These are phyloP conservation scores for Gossypium thurberi DNA, from an alignment of 345 rosid genomes.

Conservation along the genomic window DNA sequence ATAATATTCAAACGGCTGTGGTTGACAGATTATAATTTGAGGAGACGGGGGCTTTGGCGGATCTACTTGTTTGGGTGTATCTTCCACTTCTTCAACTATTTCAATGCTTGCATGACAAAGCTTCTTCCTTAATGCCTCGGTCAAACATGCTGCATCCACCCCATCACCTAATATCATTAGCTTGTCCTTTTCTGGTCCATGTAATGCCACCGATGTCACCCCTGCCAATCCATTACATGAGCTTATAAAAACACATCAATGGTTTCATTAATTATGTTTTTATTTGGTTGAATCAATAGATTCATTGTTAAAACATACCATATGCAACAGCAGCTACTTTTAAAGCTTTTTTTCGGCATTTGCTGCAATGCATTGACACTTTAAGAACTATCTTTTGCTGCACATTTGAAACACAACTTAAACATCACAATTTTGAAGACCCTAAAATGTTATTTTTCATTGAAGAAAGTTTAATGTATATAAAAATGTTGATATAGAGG, in stretches of 20 bases:
- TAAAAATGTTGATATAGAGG: no score
- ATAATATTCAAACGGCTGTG: constrained; percentile 15
- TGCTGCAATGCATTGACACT: constrained; percentile 22
- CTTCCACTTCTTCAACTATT: constrained; percentile 26
- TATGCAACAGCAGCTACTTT: constrained; percentile 26
- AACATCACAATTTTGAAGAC: neutral
- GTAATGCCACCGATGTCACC: constrained; percentile 32
- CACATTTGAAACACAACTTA: neutral
- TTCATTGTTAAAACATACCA: constrained; percentile 13
- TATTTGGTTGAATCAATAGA: neutral
- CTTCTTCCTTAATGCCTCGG: constrained; percentile 30
- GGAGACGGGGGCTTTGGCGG: neutral
- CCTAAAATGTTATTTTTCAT: constrained; percentile 3
- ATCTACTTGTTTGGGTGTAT: neutral
- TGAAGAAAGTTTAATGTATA: neutral
- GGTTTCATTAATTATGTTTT: neutral
- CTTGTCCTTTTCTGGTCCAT: constrained; percentile 29
- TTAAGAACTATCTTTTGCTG: constrained; percentile 40
- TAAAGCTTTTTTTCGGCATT: constrained; percentile 32
- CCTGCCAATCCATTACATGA: constrained; percentile 17
- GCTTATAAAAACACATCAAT: neutral
- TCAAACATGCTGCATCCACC: constrained; percentile 34
- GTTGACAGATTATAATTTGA: neutral
- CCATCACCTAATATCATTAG: constrained; percentile 34
- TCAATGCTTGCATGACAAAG: constrained; percentile 24